Base-by-base conservation (phyloP, 805 yeast genomes). In the Wickerhamomyces rabaulensis region DNA sequence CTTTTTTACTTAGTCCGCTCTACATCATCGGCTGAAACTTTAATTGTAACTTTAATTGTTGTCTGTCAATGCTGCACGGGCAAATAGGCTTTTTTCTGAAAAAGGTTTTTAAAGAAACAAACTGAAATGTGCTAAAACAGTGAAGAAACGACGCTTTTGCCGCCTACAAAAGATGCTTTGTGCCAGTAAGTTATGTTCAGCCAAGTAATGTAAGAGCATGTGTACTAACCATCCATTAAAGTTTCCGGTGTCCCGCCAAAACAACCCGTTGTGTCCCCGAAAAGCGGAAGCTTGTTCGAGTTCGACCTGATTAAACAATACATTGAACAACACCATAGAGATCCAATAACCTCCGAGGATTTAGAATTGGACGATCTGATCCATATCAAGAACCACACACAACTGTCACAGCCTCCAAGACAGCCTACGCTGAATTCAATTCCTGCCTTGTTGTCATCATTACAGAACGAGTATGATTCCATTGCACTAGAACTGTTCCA, bases 401-500 rank as follows among this genome's bases (percentile, higher is more conserved):
- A 44, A 63, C 7, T 64, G 63, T 27, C 73, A 60, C 39, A 53
- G 23, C 54, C 51, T 41, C 73, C 69, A 45, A 66, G 62, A 52
- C 78, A 72, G 9, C 71, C 85, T 1, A 68, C 75, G 0, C 58
- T 70, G 48, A 76, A 82, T 20, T 85, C 95, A 0, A 87, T 91
- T 26, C 98, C 98, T 0, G 72, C 87, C 4, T 65, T 91, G 55
- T 69, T 91, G 43, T 72, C 87, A 3, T 70, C 85, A 2, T 79
- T 91, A 51, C 97, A 91, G 61, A 80, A 83, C 49, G 96, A 90
- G 64, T 91, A 95, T 90, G 97, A 91, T 60, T 79, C 96, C 0
- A 62, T 87, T 39, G 87, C 92, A 25, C 68, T 91, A 43, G 97
- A 92, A 58, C 73, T 85, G 19, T 89, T 88, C 58, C 76, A 81